Conservation (phyloP, 306 rosid species). For the Pyrus betulifolia region DNA sequence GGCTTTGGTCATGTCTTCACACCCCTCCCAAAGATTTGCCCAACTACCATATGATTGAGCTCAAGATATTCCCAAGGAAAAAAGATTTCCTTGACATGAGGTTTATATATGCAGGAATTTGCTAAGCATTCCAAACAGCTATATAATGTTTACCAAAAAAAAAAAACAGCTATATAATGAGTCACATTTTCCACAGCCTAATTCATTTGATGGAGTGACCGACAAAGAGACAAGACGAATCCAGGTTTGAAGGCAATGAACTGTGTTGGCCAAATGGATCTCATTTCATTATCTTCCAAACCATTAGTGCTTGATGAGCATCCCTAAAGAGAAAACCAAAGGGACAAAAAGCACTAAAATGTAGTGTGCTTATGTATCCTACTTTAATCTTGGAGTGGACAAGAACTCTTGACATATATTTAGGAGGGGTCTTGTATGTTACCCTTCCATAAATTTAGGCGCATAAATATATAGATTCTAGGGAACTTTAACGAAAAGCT, state of each 20-base stretch:
- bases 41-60: neutral
- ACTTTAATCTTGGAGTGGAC: neutral
- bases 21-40: neutral
- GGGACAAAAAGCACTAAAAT: neutral
- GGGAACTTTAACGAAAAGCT: no score
- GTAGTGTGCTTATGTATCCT: neutral
- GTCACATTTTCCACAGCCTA: neutral
- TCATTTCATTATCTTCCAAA: neutral
- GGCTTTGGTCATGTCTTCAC: conserved; percentile 4
- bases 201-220: neutral
- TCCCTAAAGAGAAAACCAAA: neutral
- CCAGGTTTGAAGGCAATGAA: neutral
- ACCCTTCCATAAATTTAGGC: neutral
- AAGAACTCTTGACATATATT: neutral
- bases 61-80: conserved; percentile 2
- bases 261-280: neutral
- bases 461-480: neutral
- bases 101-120: neutral
- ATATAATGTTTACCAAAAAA: no score
- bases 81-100: neutral
- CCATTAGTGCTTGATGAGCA: neutral
- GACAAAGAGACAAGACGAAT: neutral
- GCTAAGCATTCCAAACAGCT: neutral
- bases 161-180: no score
- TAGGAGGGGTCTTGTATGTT: neutral